Evolutionary conservation across 257 asterid genomes (phyloP).

Genomic region (Solanum chmielewskii): DNA sequence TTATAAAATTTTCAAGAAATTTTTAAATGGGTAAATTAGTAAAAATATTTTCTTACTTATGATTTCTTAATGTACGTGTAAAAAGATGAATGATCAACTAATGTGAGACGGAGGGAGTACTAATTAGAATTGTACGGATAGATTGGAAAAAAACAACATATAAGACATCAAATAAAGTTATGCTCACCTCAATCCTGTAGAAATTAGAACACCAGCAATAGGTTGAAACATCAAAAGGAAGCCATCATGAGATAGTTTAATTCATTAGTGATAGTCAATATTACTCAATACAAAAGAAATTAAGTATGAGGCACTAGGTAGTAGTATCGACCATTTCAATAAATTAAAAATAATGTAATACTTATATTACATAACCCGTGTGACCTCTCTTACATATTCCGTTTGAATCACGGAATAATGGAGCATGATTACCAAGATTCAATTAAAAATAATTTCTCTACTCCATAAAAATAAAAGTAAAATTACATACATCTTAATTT

Average conservation of each 20-base stretch:
- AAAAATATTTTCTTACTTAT: no score
- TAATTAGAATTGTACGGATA: neutral
- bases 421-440: neutral
- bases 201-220: neutral
- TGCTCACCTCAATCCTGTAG: neutral
- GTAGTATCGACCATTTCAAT: neutral
- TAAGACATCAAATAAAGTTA: neutral
- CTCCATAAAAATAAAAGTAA: no score
- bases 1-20: no score
- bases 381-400: no score
- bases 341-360: neutral
- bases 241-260: neutral
- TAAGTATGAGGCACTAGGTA: neutral
- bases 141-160: neutral
- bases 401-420: neutral
- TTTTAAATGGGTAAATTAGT: no score
- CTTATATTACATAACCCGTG: neutral
- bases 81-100: no score
- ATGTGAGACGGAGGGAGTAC: no score
- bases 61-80: no score
- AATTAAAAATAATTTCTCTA: no score
- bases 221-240: neutral
- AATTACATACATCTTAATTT: no score
- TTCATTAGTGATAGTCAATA: neutral
- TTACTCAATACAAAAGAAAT: neutral